Base-by-base conservation (phyloP, 805 yeast genomes). In the Kodamaea jinghongensis region DNA sequence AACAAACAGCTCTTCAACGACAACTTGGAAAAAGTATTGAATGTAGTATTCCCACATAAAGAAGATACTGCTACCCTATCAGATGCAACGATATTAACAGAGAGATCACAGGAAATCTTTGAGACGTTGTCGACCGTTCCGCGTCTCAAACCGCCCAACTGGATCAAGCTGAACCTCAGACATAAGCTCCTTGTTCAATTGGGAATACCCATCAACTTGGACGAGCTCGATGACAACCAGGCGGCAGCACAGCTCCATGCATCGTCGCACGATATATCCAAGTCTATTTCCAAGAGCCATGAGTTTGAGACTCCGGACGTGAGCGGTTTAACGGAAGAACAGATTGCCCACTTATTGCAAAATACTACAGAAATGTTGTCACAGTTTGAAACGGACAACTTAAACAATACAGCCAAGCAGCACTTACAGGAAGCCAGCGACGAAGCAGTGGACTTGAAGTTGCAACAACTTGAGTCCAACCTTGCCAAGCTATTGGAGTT, bases 161-260 rank as follows among this genome's bases (percentile, higher is more conserved):
- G 95, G 95, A 75, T 73, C 31, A 72, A 72, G 39, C 81, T 86
- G 54, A 68, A 79, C 13, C 71, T 84, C 16, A 75, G 89, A 36
- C 75, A 83, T 49, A 78, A 76, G 48, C 59, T 87, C 23, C 65
- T 84, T 23, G 65, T 81, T 13, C 74, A 79, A 20, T 63, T 87
- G 31, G 89, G 90, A 1, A 73, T 87, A 2, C 95, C 95, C 0
- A 75, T 85, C 29, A 82, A 83, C 50, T 63, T 82, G 11, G 88
- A 82, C 56, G 85, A 81, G 43, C 34, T 68, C 14, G 47, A 35
- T 8, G 31, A 37, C 8, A n/a, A n/a, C n/a, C 31, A 16, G 16
- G 11, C 11, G n/a, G 10, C 6, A 23, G 13, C 23, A 28, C 16
- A 28, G 20, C 22, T 10, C 28, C 13, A 17, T 10, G n/a, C 27